Conservation (phyloP, 371 early-diverging fungal species). For the Mortierella sp. region DNA sequence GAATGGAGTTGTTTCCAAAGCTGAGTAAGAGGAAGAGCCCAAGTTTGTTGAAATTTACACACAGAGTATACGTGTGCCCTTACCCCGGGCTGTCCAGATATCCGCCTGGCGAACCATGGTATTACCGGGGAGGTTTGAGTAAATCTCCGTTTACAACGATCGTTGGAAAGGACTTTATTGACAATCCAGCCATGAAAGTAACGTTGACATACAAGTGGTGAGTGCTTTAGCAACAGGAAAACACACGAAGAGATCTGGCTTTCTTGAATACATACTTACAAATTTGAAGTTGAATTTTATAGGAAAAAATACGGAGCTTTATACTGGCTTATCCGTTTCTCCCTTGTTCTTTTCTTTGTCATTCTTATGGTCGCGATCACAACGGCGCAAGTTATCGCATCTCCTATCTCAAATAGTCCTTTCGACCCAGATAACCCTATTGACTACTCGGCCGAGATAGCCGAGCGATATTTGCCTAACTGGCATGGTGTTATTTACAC, state of each 20-base stretch:
- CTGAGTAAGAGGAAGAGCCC: constrained; percentile 29
- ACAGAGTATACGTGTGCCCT: constrained; percentile 43
- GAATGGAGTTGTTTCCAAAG: no score
- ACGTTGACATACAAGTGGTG: constrained; percentile 44
- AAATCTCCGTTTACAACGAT: constrained; percentile 36
- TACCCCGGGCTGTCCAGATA: constrained; percentile 36
- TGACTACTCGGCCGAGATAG: no score
- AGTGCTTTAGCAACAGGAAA: background rate
- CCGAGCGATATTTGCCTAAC: constrained; percentile 14
- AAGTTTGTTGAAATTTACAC: constrained; percentile 6
- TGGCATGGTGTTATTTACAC: constrained; percentile 18
- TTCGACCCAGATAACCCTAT: no score
- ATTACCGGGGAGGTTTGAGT: background rate
- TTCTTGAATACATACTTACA: no score
- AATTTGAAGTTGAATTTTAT: no score
- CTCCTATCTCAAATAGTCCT: background rate
- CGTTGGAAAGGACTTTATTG: constrained; percentile 38
- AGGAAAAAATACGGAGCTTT: constrained; percentile 40
- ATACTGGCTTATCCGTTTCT: constrained; percentile 26
- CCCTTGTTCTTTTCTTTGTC: constrained; percentile 18
- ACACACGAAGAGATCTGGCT: no score
- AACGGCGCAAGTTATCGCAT: constrained; percentile 10
- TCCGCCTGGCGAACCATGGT: background rate
- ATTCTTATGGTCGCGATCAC: constrained; percentile 20
- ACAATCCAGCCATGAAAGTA: constrained; percentile 45